Percentiles rank a stretch among this genome's conserved stretches.
Conservation (phyloP, 768 basidiomycete genomes). For the Boletus barrowsii region DNA sequence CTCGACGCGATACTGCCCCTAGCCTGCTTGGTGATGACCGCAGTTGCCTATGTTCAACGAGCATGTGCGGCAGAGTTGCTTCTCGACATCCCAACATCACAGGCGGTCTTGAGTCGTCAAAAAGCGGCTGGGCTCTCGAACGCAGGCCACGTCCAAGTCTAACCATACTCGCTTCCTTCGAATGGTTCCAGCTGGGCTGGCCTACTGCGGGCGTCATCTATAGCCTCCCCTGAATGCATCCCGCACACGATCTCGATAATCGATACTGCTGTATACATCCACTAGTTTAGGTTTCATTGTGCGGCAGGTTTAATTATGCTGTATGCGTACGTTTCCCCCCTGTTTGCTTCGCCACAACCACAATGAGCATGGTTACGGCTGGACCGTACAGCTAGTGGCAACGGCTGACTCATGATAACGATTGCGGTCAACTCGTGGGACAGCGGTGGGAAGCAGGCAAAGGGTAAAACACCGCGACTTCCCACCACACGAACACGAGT, state of each 20-base stretch:
- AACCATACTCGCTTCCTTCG: conserved; percentile 54
- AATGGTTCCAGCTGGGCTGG: conserved; percentile 38
- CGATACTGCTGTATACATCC: conserved; percentile 54
- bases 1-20: conserved; percentile 40
- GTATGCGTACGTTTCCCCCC: conserved; percentile 46
- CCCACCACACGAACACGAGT: conserved; percentile 13
- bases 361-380: conserved; percentile 30
- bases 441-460: conserved; percentile 8
- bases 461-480: conserved; percentile 24
- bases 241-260: conserved; percentile 59
- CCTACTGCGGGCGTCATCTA: conserved; percentile 48
- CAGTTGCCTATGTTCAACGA: conserved; percentile 58
- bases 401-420: neutral
- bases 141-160: conserved; percentile 47
- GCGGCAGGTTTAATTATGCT: conserved; percentile 61
- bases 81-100: conserved; percentile 53
- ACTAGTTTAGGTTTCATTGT: conserved; percentile 56
- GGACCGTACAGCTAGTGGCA: conserved; percentile 7
- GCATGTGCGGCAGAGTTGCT: conserved; percentile 52
- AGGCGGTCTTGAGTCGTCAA: conserved; percentile 61
- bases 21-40: conserved; percentile 50
- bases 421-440: conserved; percentile 5
- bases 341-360: conserved; percentile 3
- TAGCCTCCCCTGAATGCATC: conserved; percentile 52
- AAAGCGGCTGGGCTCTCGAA: conserved; percentile 33